Conservation (phyloP, 1,284 basidiomycete species). For the Irpex sp. region DNA sequence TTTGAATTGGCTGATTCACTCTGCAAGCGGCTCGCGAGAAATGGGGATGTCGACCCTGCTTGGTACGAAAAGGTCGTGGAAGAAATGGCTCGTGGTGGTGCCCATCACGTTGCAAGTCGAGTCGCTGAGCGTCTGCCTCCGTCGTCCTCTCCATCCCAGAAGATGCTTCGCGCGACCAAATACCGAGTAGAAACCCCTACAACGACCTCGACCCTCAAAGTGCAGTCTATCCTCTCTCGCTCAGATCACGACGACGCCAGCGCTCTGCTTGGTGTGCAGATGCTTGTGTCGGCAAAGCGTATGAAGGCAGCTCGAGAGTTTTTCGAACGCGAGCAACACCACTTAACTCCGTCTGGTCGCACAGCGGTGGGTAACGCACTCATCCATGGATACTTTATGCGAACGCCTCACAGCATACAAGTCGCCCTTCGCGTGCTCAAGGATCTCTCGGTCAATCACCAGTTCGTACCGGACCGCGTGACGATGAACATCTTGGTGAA, state of each 20-base stretch:
- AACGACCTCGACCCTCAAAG: not conserved
- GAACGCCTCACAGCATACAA: conserved; percentile 34
- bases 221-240: not conserved
- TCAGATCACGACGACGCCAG: not conserved
- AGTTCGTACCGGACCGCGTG: conserved; percentile 53
- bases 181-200: not conserved
- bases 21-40: not conserved
- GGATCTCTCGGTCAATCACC: conserved; percentile 32
- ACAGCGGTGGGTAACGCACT: conserved; percentile 52
- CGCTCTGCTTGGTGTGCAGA: not conserved
- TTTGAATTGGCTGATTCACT: not conserved
- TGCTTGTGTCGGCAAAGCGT: conserved; percentile 3
- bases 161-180: not conserved
- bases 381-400: conserved; percentile 37
- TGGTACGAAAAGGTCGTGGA: not conserved
- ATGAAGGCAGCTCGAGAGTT: conserved; percentile 1
- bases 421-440: conserved; percentile 35
- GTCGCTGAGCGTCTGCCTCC: not conserved
- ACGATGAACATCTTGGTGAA: conserved; percentile 63
- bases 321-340: conserved; percentile 8
- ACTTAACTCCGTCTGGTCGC: conserved; percentile 25
- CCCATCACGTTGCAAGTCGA: not conserved
- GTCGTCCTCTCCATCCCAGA: not conserved
- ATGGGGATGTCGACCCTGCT: not conserved
- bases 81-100: not conserved